Evolutionary conservation across 108 stramenopile species (phyloP), one percentile per base, ranked within the genome.

Genomic region (Skeletonema tropicum): DNA sequence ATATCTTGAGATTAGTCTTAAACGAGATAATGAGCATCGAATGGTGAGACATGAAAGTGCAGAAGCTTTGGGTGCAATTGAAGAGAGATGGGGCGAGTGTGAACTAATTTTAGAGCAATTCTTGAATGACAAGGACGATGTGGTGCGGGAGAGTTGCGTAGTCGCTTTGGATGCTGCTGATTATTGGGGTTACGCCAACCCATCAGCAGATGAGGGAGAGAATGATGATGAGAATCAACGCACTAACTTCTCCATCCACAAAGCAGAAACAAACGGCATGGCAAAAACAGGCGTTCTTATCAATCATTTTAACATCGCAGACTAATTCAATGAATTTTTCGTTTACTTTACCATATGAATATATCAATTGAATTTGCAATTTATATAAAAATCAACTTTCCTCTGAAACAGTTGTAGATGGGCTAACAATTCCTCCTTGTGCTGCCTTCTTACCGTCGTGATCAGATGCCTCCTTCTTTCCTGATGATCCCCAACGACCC

Each of bases 41-140:
- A 98, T 99, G 96, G 98, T 98, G 5, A 86, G 98, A 57, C 98
- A 98, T 79, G 97, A 99, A 80, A 92, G 92, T 57, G 98, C 98
- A 1, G 99, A 99, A 82, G 99, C 99, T 3, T 81, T 99, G n/a
- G 99, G 99, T 11, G 99, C 99, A 8, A 97, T 99, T 46, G 89
- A 88, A 23, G 88, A 85, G 39, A 57, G 83, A 66, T 97, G 96
- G 96, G 85, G 89, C 52, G 88, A 90, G 14, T 89, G 89, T 41
- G 91, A 96, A 71, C 58, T 49, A 0, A 87, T 96, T 19, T 68
- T 98, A 31, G 59, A 70, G n/a, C 57, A 82, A 60, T 98, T 94
- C 79, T 57, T 82, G 45, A 70, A 94, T 3, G 97, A 98, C 81
- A 63, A 86, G 14, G 83, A 86, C 68, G 83, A 60, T 31, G 88